A percentile compares a stretch with the other conserved stretches of the same genome.
These are phyloP conservation scores for Nothopassalora personata DNA, from an alignment of 2,329 filamentous ascomycete genomes.

Conservation along the genomic window DNA sequence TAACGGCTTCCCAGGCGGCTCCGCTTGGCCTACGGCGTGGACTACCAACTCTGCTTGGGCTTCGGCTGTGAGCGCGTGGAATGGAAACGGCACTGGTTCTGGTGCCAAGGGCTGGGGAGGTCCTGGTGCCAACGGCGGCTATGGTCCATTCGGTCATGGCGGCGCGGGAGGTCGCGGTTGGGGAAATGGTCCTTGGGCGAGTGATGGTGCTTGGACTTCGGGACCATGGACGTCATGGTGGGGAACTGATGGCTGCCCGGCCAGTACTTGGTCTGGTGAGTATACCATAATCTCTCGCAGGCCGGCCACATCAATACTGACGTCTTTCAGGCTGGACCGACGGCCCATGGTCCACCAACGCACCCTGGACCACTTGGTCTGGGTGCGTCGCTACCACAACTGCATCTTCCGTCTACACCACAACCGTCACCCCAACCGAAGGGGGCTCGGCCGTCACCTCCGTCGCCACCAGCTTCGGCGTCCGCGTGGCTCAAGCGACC, in stretches of 20 bases:
- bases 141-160: slow-evolving; percentile 25
- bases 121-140: slow-evolving; percentile 7
- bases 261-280: slow-evolving; percentile 30
- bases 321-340: slow-evolving; percentile 29
- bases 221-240: slow-evolving; percentile 36
- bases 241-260: slow-evolving; percentile 31
- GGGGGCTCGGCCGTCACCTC: slow-evolving; percentile 19
- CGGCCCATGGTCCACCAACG: slow-evolving; percentile 27
- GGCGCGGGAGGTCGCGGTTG: slow-evolving; percentile 24
- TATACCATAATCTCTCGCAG: background rate
- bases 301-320: background rate
- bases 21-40: slow-evolving; percentile 18
- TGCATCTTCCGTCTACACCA: slow-evolving; percentile 26
- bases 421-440: slow-evolving; percentile 25
- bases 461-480: slow-evolving; percentile 28
- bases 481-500: slow-evolving; percentile 27
- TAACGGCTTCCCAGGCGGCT: slow-evolving; percentile 17
- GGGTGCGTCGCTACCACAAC: slow-evolving; percentile 32
- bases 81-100: slow-evolving; percentile 4
- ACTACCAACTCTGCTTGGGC: slow-evolving; percentile 20
- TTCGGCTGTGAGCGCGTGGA: slow-evolving; percentile 18
- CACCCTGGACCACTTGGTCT: slow-evolving; percentile 35
- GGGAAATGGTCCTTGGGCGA: slow-evolving; percentile 29
- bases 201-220: slow-evolving; percentile 27
- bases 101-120: slow-evolving; percentile 13